Base-by-base conservation (phyloP, 495 filamentous ascomycete species). In the Aspergillus funiculosus region DNA sequence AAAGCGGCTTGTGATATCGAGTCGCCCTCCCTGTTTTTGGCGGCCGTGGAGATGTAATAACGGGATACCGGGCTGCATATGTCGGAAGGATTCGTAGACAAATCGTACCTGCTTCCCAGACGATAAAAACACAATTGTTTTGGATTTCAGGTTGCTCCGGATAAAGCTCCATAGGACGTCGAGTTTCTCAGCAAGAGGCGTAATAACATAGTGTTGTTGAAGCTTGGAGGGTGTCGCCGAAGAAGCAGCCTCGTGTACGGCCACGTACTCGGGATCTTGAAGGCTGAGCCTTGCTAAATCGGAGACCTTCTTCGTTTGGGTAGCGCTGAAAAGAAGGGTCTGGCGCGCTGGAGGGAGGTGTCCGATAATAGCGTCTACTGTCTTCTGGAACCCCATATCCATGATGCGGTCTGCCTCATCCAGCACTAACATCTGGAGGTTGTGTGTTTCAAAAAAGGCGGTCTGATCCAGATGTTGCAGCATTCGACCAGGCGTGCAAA, bases 361-460 rank as follows among this genome's bases (percentile, higher is more conserved):
- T 40, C 92, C 88, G 24, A 99, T 66, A 29, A 99, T 90, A 3
- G 92, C 92, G 64, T 99, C 92, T 10, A 99, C 80, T 0, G 87
- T 85, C 10, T 76, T 72, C 62, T 95, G 86, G 61, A 99, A 99
- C 8, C 92, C 92, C 89, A 96, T 94, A 61, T 99, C 92, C 75
- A 99, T 77, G 53, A 97, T 96, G 22, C 92, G 78, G 59, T 99
- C 92, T 3, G 92, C 92, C 59, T 99, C 92, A 55, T 99, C 92
- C 48, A 99, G 73, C 4, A 97, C 92, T 21, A 99, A 73, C 62
- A 97, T 85, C 63, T 94, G 85, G 39, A 99, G 57, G 62, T 92
- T 94, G 53, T 87, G 82, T 28, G 92, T 83, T 41, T 94, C 89
- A 54, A 99, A 86, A 24, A 81, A 79, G 5, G 89, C 85, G 0